Evolutionary conservation across 106 monocot species (phyloP), one percentile per base, ranked within the genome.

Genomic region (Alisma plantagoaquatica): DNA sequence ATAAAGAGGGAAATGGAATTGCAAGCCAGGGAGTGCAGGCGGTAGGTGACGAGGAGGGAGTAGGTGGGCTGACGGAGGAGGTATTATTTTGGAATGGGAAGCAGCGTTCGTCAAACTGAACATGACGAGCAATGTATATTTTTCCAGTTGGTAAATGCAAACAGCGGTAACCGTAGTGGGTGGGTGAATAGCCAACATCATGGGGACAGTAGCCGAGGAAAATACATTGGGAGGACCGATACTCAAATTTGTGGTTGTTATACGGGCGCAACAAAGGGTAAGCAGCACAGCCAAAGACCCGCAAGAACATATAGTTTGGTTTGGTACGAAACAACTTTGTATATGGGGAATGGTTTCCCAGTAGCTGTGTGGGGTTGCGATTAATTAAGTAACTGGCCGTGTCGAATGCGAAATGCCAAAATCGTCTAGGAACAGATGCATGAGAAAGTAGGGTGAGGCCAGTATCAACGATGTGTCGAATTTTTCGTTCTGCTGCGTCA

Each of bases 401-500:
- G 41, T 4, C 3, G 17, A 43, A 0, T 17, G 42, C 38, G 14
- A 43, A 22, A 23, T 43, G 1, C 23, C 58, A 58, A 27, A 35
- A 58, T 14, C 33, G 18, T 8, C 7, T 10, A 3, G 58, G 58
- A 0, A 58, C 1, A 11, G 23, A 43, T 2, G 23, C 23, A 23
- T 41, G 41, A 10, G 23, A 0, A 5, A 58, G 6, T 19, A 58
- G 8, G 14, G 42, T 12, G 20, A 58, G 23, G 2, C 18, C 27
- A 0, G 3, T 43, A 26, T 58, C 58, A 23, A 58, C 23, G 3
- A 58, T 23, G 17, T 58, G 58, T 0, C 26, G 58, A 43, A 33
- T 30, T 43, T 58, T 58, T 2, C 42, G 9, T 43, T 58, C 58
- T 9, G 58, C 3, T 7, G 27, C 0, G 20, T 43, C 58, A 43